Conservation (phyloP, 257 asterid species). For the Solanum ossicruentum region DNA sequence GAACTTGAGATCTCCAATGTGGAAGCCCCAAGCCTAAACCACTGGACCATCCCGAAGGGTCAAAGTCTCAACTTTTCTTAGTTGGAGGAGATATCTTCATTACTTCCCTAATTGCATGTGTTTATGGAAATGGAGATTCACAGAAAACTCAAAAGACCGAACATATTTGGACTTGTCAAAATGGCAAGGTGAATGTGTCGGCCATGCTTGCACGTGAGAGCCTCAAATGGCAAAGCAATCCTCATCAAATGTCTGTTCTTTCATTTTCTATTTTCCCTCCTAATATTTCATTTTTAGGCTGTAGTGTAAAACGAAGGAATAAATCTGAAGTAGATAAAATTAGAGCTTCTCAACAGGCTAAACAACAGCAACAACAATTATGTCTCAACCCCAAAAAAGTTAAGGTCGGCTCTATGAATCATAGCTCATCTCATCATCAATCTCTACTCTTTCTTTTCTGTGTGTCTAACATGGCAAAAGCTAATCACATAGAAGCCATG, state of each 20-base stretch:
- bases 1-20: too few species aligned
- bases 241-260: neutral
- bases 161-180: neutral
- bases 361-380: neutral
- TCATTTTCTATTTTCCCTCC: neutral
- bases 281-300: neutral
- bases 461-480: neutral
- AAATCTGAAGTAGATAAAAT: neutral
- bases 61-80: neutral
- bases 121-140: neutral
- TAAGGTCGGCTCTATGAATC: neutral
- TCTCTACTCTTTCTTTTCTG: neutral
- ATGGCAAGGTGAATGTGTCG: neutral
- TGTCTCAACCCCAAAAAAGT: neutral
- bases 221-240: neutral
- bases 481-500: neutral
- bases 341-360: neutral
- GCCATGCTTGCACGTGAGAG: neutral
- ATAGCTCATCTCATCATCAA: neutral
- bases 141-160: neutral
- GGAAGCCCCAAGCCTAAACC: too few species aligned
- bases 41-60: too few species aligned
- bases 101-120: neutral
- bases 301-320: neutral
- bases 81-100: neutral